phyloP scores from a whole-genome alignment of 1,284 basidiomycete genomes.

The Phaffia rhodozyma region DNA sequence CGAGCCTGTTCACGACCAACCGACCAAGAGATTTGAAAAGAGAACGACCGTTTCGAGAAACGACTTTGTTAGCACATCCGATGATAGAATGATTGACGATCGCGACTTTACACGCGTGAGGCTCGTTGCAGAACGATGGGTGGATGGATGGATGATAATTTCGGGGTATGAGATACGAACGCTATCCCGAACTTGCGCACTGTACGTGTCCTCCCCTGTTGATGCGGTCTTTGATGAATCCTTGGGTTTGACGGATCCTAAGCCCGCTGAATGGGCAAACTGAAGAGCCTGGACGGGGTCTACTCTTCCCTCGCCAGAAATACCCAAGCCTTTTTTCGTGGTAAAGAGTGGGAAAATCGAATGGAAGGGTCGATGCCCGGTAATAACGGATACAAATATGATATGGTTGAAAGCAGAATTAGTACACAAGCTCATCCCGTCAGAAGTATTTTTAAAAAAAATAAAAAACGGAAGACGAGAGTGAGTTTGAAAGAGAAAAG shows the following conservation, averaged over 20 bases:
- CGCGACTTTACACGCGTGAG: background rate
- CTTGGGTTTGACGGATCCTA: conserved; percentile 60
- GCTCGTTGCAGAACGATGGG: background rate
- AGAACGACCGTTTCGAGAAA: no score
- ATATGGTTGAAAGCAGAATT: no score
- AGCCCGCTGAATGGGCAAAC: conserved; percentile 70
- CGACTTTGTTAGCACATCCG: no score
- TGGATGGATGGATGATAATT: background rate
- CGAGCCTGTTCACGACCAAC: no score
- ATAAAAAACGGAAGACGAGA: no score
- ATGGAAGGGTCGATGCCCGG: no score
- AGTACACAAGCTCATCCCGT: no score
- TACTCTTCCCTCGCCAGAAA: conserved; percentile 63
- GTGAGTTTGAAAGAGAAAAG: no score
- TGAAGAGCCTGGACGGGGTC: conserved; percentile 76
- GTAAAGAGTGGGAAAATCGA: no score
- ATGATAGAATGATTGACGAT: background rate
- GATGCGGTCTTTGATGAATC: background rate
- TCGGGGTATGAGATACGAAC: background rate
- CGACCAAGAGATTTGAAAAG: no score
- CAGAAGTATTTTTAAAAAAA: no score
- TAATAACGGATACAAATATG: no score
- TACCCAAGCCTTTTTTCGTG: conserved; percentile 56
- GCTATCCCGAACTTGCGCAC: background rate
- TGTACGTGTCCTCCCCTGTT: background rate